These are phyloP conservation scores for Straminergon stramineum DNA, from an alignment of 225 moss, liverwort and hornwort genomes.

Conservation along the genomic window DNA sequence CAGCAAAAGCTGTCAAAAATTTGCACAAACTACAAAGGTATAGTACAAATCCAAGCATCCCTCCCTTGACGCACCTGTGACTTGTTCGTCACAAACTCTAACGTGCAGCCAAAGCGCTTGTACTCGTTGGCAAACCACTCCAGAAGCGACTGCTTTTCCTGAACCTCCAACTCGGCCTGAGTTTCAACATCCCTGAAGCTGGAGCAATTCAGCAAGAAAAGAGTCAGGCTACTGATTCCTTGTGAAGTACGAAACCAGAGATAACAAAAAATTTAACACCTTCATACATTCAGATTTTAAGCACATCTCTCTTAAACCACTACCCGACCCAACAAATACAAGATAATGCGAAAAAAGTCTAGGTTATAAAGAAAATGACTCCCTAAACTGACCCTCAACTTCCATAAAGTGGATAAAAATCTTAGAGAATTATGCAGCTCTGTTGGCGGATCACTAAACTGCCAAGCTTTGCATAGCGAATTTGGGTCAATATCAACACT, in stretches of 20 bases:
- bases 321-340: background rate
- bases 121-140: constrained; percentile 99
- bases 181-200: constrained; percentile 80
- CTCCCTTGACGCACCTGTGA: constrained; percentile 30
- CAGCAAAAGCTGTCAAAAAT: background rate
- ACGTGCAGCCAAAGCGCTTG: constrained; percentile 84
- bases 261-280: background rate
- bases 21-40: background rate
- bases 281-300: background rate
- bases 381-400: background rate
- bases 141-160: constrained; percentile 67
- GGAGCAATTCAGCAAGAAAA: background rate
- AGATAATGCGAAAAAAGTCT: background rate
- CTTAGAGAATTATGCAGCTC: background rate
- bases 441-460: background rate
- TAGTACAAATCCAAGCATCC: background rate
- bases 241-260: background rate
- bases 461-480: background rate
- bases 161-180: constrained; percentile 80
- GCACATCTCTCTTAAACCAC: background rate
- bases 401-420: background rate
- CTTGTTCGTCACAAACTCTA: constrained; percentile 93
- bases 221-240: background rate
- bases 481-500: background rate
- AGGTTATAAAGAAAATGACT: background rate